Evolutionary conservation across 2,329 filamentous ascomycete genomes (phyloP).

Genomic region (Emericellopsis cladophorae): DNA sequence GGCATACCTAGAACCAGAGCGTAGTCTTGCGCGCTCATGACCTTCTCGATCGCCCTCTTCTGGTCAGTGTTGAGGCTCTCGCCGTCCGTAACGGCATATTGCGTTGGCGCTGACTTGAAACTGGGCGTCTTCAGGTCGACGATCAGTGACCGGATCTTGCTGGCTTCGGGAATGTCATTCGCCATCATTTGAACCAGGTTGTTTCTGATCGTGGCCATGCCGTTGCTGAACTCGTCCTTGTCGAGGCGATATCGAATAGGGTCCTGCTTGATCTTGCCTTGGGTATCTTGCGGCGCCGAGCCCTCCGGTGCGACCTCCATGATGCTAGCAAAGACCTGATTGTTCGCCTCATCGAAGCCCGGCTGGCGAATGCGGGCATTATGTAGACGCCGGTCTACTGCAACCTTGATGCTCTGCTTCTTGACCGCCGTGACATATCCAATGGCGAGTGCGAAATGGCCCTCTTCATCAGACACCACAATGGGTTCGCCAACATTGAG

Average conservation of each 20-base stretch:
- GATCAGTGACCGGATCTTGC: constrained; percentile 64
- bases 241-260: constrained; percentile 72
- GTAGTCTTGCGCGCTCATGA: constrained; percentile 92
- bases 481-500: constrained; percentile 79
- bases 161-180: constrained; percentile 56
- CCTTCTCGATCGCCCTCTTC: constrained; percentile 74
- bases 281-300: constrained; percentile 34
- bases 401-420: constrained; percentile 67
- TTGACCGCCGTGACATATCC: constrained; percentile 75
- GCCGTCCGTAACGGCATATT: constrained; percentile 48
- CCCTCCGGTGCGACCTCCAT: constrained; percentile 65
- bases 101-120: constrained; percentile 56
- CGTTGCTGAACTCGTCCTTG: constrained; percentile 97
- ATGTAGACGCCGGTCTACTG: constrained; percentile 81
- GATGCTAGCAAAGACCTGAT: constrained; percentile 82
- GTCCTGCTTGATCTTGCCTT: constrained; percentile 36
- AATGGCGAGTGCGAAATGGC: constrained; percentile 88
- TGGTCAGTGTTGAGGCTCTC: constrained; percentile 78
- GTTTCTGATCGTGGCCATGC: constrained; percentile 89
- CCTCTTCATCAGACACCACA: constrained; percentile 90
- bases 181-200: constrained; percentile 91
- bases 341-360: constrained; percentile 62
- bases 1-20: constrained; percentile 97
- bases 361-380: constrained; percentile 65
- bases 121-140: constrained; percentile 62